Base-by-base conservation (phyloP, 2,329 filamentous ascomycete species). In the Rosellinia necatrix region DNA sequence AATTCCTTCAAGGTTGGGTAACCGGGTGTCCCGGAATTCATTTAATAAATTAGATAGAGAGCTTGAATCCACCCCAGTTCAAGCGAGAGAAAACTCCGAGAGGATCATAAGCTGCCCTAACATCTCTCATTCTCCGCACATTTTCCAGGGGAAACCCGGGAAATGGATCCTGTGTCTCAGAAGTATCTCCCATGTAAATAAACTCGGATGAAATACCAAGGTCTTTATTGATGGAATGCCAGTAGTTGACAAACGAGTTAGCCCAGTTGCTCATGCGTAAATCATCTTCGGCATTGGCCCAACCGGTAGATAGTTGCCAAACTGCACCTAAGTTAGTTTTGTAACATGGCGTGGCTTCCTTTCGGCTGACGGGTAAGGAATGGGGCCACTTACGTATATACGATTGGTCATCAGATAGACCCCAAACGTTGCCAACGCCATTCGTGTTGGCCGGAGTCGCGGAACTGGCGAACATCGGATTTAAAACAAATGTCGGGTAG, bases 361-460 rank as follows among this genome's bases (percentile, higher is more conserved):
- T n/a, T n/a, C n/a, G n/a, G n/a, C n/a, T n/a, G n/a, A n/a, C n/a
- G n/a, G n/a, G n/a, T n/a, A n/a, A n/a, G n/a, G n/a, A n/a, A n/a
- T n/a, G n/a, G n/a, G n/a, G n/a, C n/a, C n/a, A n/a, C 70, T 55
- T 63, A 74, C 72, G 60, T 6, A 74, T 71, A 3, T 58, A 52
- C 15, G 70, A 63, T 49, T 73, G 55, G 2, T 64, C 52, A n/a
- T 65, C 65, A 1, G 66, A 60, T 2, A 75, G 62, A 15, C 70
- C 72, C 70, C 73, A 76, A 0, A 70, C 64, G 48, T 76, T 76
- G 1, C 74, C 74, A 34, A 75, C 51, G 0, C 71, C 70, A 25
- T 75, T 76, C 17, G 58, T 71, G 27, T 68, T 63, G 4, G 65
- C 72, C 0, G 74, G 67, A 0, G 64, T 63, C 1, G 61, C 54